These are phyloP conservation scores for Pseudocercospora vitis DNA, from an alignment of 2,329 filamentous ascomycete genomes.

Conservation along the genomic window DNA sequence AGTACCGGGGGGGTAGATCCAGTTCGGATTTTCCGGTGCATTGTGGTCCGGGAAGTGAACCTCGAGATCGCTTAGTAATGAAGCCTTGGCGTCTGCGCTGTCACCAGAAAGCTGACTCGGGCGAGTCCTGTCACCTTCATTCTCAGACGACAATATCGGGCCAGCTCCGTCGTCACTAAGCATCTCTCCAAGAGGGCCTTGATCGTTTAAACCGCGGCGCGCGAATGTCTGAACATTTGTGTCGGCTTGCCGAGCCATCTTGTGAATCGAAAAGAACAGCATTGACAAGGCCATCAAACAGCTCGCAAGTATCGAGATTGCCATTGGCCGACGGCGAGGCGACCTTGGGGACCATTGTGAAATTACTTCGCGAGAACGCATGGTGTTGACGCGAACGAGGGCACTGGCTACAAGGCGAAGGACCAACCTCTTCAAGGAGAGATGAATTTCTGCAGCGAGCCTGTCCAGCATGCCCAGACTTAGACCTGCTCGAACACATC, in stretches of 20 bases:
- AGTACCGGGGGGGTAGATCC: not conserved
- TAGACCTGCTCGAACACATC: no score
- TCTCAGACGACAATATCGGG: not conserved
- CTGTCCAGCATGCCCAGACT: no score
- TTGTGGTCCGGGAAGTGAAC: not conserved
- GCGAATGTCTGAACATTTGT: not conserved
- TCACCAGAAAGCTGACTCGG: not conserved
- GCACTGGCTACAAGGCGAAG: no score
- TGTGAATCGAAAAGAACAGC: not conserved
- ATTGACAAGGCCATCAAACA: not conserved
- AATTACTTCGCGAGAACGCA: not conserved
- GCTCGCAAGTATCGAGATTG: not conserved
- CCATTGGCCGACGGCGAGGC: not conserved
- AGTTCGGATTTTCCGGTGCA: not conserved
- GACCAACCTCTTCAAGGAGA: no score
- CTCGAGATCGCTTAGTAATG: not conserved
- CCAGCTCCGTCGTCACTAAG: not conserved
- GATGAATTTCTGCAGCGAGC: no score
- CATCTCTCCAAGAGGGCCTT: not conserved
- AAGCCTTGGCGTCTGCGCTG: not conserved
- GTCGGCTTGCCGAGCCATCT: not conserved
- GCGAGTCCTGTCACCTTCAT: not conserved
- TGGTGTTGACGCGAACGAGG: no score
- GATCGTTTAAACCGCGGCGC: not conserved
- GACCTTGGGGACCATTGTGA: not conserved